These are phyloP conservation scores for Epichloe gansuensis DNA, from an alignment of 2,329 filamentous ascomycete species.

Conservation along the genomic window DNA sequence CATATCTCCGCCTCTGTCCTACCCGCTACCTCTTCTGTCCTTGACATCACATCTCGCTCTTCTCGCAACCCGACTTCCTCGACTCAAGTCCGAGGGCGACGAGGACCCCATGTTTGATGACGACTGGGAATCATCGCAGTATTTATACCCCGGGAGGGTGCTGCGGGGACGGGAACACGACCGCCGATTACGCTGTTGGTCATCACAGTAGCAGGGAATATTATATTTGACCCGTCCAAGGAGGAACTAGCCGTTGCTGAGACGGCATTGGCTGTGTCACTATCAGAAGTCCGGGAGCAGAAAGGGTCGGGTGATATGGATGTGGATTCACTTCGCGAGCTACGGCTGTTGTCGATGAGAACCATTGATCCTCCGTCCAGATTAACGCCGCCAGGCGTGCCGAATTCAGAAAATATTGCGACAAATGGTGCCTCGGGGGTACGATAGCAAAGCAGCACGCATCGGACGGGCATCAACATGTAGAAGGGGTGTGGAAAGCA, in stretches of 20 bases:
- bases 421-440: conserved; percentile 28
- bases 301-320: conserved; percentile 24
- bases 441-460: conserved; percentile 22
- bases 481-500: conserved; percentile 74
- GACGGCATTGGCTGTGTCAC: conserved; percentile 72
- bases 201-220: conserved; percentile 71
- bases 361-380: conserved; percentile 66
- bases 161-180: conserved; percentile 26
- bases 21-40: conserved; percentile 84
- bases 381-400: conserved; percentile 58
- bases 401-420: conserved; percentile 49
- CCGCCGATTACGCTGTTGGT: conserved; percentile 88
- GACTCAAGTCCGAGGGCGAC: conserved; percentile 76
- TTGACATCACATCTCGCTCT: conserved; percentile 90
- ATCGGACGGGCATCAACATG: conserved; percentile 38
- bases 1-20: conserved; percentile 84
- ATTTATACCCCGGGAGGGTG: conserved; percentile 53
- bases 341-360: conserved; percentile 56
- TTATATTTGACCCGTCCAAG: conserved; percentile 84
- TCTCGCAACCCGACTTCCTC: conserved; percentile 72
- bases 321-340: conserved; percentile 28
- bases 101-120: conserved; percentile 97
- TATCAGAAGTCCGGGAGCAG: conserved; percentile 37
- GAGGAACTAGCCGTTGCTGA: conserved; percentile 93
- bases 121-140: conserved; percentile 79